phyloP scores from a whole-genome alignment of 78 protist genomes.

The Tieghemostelium lacteum region DNA sequence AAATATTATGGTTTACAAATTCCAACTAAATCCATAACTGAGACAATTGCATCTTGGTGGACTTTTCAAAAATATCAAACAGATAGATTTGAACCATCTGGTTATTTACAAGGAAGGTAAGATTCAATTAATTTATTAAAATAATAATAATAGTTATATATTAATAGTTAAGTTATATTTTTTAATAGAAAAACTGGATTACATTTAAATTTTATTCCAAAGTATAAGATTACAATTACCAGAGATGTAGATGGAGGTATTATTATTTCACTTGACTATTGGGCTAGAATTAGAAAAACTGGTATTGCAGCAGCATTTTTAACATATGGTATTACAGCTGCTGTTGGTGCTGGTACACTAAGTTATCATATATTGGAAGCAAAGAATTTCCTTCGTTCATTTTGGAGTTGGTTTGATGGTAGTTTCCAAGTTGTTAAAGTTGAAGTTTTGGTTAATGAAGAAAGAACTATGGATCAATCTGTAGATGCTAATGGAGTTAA shows the following conservation, averaged over 20 bases:
- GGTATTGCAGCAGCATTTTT: conserved; percentile 75
- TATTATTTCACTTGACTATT: conserved; percentile 53
- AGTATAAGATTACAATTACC: conserved; percentile 46
- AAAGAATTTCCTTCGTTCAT: conserved; percentile 21
- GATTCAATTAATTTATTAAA: neutral
- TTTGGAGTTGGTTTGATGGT: conserved; percentile 81
- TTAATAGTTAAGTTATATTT: neutral
- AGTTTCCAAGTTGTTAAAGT: conserved; percentile 72
- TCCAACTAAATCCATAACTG: conserved; percentile 33
- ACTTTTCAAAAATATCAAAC: conserved; percentile 57
- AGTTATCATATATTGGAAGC: conserved; percentile 49
- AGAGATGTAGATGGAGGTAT: conserved; percentile 78
- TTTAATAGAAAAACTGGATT: conserved; percentile 66
- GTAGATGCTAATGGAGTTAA: neutral
- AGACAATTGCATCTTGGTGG: conserved; percentile 63
- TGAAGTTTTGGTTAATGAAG: conserved; percentile 53
- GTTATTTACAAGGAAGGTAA: conserved; percentile 75
- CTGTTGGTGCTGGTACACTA: conserved; percentile 73
- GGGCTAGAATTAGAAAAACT: conserved; percentile 78
- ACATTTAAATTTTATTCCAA: conserved; percentile 72
- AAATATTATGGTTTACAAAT: conserved; percentile 71
- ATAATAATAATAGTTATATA: neutral
- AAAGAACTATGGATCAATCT: conserved; percentile 13
- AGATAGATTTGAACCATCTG: conserved; percentile 64
- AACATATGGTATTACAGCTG: conserved; percentile 74